phyloP scores from a whole-genome alignment of 2,329 filamentous ascomycete genomes.

The Scytalidium sp. region DNA sequence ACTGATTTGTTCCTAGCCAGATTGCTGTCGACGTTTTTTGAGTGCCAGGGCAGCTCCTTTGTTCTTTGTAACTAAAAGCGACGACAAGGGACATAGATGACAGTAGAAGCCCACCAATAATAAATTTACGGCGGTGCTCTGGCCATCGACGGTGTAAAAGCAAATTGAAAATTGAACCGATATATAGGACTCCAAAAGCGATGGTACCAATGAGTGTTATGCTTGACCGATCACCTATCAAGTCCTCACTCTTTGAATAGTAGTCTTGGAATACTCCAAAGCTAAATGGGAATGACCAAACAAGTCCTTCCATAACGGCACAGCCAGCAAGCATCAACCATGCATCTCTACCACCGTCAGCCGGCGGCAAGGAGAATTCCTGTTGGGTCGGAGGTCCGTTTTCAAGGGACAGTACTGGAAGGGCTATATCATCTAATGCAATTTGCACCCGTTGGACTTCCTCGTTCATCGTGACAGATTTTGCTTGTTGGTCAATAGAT shows the following conservation, averaged over 20 bases:
- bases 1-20: conserved; percentile 7
- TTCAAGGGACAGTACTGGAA: not conserved
- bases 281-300: conserved; percentile 42
- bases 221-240: conserved; percentile 31
- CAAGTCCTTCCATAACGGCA: conserved; percentile 49
- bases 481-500: not conserved
- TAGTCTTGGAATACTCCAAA: conserved; percentile 42
- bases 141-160: conserved; percentile 25
- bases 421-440: not conserved
- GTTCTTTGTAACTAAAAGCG: conserved; percentile 6
- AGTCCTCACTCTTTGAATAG: conserved; percentile 34
- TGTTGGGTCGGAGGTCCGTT: not conserved
- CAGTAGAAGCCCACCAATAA: conserved; percentile 33
- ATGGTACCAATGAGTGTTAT: conserved; percentile 40
- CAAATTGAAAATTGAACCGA: conserved; percentile 19
- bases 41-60: conserved; percentile 49
- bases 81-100: conserved; percentile 24
- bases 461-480: not conserved
- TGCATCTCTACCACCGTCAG: conserved; percentile 47
- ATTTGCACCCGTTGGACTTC: not conserved
- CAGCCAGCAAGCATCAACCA: conserved; percentile 48
- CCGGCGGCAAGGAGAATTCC: conserved; percentile 28
- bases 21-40: conserved; percentile 64
- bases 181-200: conserved; percentile 26
- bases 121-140: conserved; percentile 23